Evolutionary conservation across 768 basidiomycete species (phyloP), one percentile per base, ranked within the genome.

Genomic region (Holtermanniella nyarrowii): DNA sequence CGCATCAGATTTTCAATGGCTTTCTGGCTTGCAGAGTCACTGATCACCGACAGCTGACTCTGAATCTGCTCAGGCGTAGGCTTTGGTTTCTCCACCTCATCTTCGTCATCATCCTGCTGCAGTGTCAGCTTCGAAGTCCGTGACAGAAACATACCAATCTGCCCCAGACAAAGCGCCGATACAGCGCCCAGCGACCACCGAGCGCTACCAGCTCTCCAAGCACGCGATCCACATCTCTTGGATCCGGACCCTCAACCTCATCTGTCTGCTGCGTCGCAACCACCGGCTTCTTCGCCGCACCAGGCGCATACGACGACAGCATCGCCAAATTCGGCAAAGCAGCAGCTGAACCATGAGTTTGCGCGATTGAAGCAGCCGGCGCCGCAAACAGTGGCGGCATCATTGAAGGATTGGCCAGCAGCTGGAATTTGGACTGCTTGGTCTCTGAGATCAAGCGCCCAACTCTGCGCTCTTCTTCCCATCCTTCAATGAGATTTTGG

Each of bases 401-500:
- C 4, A 63, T 52, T 4, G 60, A 27, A 11, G 70, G 70, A 46
- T 62, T 65, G 23, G 43, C 26, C 4, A 71, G 59, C 11, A 69
- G 53, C 5, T 53, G 52, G 57, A 71, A 71, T 25, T 53, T 49
- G 1, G 67, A 61, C 49, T 69, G 70, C 39, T 59, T 60, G 1
- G 70, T 64, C 18, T 75, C 74, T 25, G 66, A 71, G 46, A 72
- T 74, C 53, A 71, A 47, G 46, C 88, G 78, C 59, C 84, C 81
- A 60, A 91, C 80, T 16, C 78, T 73, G 48, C 95, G 76, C 63
- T 96, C 91, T 67, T 95, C 90, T 61, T 86, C 86, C 93, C 95
- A 99, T 18, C 83, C 80, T 42, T 82, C 80, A 3, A 88, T 73
- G 1, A 93, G 75, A 22, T 77, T 77, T 59, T 80, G 79, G 0